A percentile compares a stretch with the other conserved stretches of the same genome.
Evolutionary conservation across 164 flowering plant species (phyloP).

Genomic region (Vitis labrusca): DNA sequence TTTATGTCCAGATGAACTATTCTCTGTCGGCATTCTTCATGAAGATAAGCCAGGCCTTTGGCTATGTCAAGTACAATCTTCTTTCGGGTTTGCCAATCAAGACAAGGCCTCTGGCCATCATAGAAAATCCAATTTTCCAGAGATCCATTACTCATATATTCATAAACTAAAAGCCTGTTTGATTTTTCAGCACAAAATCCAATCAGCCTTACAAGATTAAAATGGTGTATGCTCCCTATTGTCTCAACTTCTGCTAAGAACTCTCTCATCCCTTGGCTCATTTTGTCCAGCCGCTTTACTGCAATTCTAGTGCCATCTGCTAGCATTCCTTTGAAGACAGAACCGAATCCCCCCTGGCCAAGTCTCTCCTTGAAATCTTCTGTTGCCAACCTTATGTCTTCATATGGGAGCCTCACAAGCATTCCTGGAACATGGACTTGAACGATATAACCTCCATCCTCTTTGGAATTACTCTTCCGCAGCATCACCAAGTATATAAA

Average conservation of each 20-base stretch:
- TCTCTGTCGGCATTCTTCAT: too few relatives aligned
- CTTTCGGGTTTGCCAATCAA: not conserved
- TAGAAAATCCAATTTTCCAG: constrained; percentile 5
- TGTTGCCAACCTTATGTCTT: constrained; percentile 10
- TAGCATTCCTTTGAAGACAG: constrained; percentile 10
- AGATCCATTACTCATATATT: constrained; percentile 4
- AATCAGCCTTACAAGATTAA: constrained; percentile 21
- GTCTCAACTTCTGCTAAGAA: constrained; percentile 10
- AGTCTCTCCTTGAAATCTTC: constrained; percentile 13
- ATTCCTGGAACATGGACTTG: not conserved
- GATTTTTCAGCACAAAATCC: constrained; percentile 38
- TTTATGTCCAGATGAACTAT: too few relatives aligned
- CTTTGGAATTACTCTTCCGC: too few relatives aligned
- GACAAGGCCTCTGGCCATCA: not conserved
- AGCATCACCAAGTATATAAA: too few relatives aligned
- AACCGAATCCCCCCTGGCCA: constrained; percentile 19
- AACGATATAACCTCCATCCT: too few relatives aligned
- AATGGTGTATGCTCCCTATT: constrained; percentile 7
- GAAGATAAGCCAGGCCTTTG: too few relatives aligned
- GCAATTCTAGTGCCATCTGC: constrained; percentile 10
- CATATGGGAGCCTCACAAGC: constrained; percentile 5
- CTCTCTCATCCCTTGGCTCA: constrained; percentile 10
- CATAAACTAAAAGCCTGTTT: constrained; percentile 31
- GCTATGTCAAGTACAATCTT: too few relatives aligned
- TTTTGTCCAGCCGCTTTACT: constrained; percentile 12